Base-by-base conservation (phyloP, 73 alveolate species). In the Loxodes magnus region DNA sequence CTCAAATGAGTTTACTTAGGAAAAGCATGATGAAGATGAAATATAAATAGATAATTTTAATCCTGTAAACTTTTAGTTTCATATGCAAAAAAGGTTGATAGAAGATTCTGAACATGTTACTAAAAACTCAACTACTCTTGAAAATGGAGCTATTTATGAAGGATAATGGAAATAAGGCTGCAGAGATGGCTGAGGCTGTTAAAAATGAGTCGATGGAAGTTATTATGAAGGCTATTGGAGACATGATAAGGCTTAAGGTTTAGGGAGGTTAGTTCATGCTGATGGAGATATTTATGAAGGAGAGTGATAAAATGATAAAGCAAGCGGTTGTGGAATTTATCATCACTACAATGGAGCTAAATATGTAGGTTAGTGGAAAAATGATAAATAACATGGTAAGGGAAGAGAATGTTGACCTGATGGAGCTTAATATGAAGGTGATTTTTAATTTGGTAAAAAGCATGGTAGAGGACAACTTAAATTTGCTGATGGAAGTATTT, bases 391-490 rank as follows among this genome's bases (percentile, higher is more conserved):
- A 62, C 77, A 61, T 73, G 94, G 90, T 5, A 55, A 51, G 30
- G 94, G 94, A 19, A 48, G 27, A 42, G 94, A 81, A 76, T 68
- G 39, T 29, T 81, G 94, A 87, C 79, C 81, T 31, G 94, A 78
- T 69, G 90, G 87, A 24, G 58, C 94, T 6, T 50, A 65, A 25
- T 81, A 81, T 64, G 75, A 77, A 69, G 94, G 94, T 9, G 24
- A 37, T 22, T 81, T 76, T 51, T 64, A 52, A 41, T 41, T 51
- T 20, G 85, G 94, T 4, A 73, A 73, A 51, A 76, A 74, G 26
- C 59, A 46, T 35, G 83, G 83, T 22, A 10, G 43, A 31, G 83
- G 83, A 3, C 50, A 69, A 61, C 61, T 61, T 63, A 58, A 51
- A 16, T 71, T 79, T 79, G 64, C 64, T 36, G 86, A 71, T 53